Evolutionary conservation across 441 rosid species (phyloP), one percentile per base, ranked within the genome.

Genomic region (Syzygium syzygioides): DNA sequence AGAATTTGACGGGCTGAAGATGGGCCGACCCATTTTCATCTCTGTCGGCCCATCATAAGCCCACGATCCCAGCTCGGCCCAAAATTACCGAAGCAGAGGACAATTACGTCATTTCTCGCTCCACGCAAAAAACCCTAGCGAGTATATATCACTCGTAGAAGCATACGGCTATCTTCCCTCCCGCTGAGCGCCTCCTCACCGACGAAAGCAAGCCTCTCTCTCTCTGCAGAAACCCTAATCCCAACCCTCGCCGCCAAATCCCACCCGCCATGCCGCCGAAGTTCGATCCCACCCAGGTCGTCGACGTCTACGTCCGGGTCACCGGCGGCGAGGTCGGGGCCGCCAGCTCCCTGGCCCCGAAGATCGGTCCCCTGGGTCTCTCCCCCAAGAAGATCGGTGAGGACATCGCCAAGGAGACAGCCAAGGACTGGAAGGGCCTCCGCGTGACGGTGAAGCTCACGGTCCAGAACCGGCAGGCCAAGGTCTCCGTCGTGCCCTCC

Each of bases 301-400:
- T 94, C 32, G 96, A 94, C 86, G 96, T 94, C 19, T 94, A 88
- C 90, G 95, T 94, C 87, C 95, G 95, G 28, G 95, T 94, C 66
- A 94, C 96, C 90, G 96, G 96, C 71, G 96, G 95, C 9, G 96
- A 94, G 86, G 95, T 94, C 19, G 95, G 96, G 18, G 96, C 95
- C 14, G 95, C 95, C 79, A 94, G 94, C 86, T 94, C 94, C 30
- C 94, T 94, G 68, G 95, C 96, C 45, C 96, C 96, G 0, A 94
- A 94, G 91, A 94, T 94, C 80, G 95, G 96, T 41, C 96, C 95
- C 0, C 96, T 94, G 9, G 95, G 95, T 90, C 96, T 94, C 56
- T 94, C 95, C 9, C 95, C 96, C 1, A 94, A 93, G 90, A 94
- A 94, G 90, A 94, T 94, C 85, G 95, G 96, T 85, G 96, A 94